Base-by-base conservation (phyloP, 495 filamentous ascomycete species). In the Penicillium robsamsonii region DNA sequence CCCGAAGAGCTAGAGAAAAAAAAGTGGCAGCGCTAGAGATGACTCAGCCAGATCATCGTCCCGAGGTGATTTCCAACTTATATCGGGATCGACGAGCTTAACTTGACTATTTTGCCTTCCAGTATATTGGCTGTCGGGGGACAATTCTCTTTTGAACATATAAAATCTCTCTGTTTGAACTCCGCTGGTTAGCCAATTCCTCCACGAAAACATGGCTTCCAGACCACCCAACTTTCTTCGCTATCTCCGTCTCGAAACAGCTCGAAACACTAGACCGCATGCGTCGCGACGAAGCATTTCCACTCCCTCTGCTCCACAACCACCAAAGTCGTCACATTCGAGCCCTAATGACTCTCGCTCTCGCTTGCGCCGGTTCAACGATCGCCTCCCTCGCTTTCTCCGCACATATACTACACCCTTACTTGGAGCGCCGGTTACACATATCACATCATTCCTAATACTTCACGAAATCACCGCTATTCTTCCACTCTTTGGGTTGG, bases 391-490 rank as follows among this genome's bases (percentile, higher is more conserved):
- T 13, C 65, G 64, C 5, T 83, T 82, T 63, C 78, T 96, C 17
- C 87, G 79, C 22, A 71, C 70, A 40, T 90, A 89, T 71, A 86
- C 88, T 37, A 71, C 72, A 15, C 83, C 84, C 17, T 79, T 98
- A 10, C 79, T 85, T 54, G 75, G 78, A 46, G 92, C 91, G 10
- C 93, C 94, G 0, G 59, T 91, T 22, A 88, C 89, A 3, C 91
- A 96, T 73, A 76, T 96, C 38, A 84, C 85, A 7, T 83, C 94
- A 3, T 98, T 98, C 69, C 73, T 98, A 10, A 74, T 96, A 40
- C 81, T 98, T 0, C 94, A 98, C 77, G 94, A 98, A 68, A 55
- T 95, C 31, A 97, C 94, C 0, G 94, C 94, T 17, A 70, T 97
- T 13, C 58, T 91, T 4, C 92, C 94, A 1, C 70, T 97, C 0